A percentile compares a stretch with the other conserved stretches of the same genome.
Evolutionary conservation across 1,139 yeast genomes (phyloP).

Genomic region (Candida dubliniensis): DNA sequence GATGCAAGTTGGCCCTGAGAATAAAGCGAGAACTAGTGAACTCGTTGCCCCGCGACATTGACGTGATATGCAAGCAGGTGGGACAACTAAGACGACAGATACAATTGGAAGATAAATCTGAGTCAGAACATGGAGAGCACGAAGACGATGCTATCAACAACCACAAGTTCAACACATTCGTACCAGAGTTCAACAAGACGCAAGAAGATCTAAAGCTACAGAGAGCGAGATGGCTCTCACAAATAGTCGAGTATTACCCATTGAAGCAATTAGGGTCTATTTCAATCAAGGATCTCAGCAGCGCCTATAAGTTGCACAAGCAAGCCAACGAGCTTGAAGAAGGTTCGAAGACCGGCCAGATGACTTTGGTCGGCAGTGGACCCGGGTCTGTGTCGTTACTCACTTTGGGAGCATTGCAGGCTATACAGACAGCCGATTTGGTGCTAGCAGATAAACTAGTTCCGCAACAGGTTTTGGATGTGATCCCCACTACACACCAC

Average conservation of each 20-base stretch:
- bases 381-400: constrained; percentile 86
- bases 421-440: constrained; percentile 78
- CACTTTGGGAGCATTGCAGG: constrained; percentile 82
- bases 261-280: constrained; percentile 58
- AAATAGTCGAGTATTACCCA: constrained; percentile 90
- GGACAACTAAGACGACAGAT: constrained; percentile 64
- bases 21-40: constrained; percentile 72
- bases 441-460: constrained; percentile 90
- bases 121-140: constrained; percentile 49
- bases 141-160: constrained; percentile 73
- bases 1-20: constrained; percentile 82
- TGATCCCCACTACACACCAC: constrained; percentile 61
- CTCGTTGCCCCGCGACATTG: constrained; percentile 68
- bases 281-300: constrained; percentile 56
- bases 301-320: constrained; percentile 28
- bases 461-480: constrained; percentile 80
- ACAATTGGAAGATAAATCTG: constrained; percentile 51
- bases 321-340: not conserved
- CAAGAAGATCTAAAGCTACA: constrained; percentile 53
- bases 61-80: constrained; percentile 63
- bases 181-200: constrained; percentile 59
- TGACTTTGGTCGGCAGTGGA: constrained; percentile 88
- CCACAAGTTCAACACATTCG: constrained; percentile 57
- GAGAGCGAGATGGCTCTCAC: constrained; percentile 83
- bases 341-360: constrained; percentile 43